Base-by-base conservation (phyloP, 345 rosid genomes). In the Syzygium aromaticum region DNA sequence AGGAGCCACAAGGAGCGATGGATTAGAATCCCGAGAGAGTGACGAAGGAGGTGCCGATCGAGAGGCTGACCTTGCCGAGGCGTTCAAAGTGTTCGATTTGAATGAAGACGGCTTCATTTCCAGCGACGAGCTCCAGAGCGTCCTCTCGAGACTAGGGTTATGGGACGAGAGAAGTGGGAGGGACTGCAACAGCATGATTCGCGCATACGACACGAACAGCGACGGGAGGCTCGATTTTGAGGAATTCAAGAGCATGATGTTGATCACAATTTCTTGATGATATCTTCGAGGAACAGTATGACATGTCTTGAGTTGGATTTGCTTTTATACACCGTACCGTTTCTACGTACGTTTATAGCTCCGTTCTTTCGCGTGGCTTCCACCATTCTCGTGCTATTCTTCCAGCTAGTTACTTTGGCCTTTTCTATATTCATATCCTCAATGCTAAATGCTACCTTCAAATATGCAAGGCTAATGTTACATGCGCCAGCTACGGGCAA, bases 201-300 rank as follows among this genome's bases (percentile, higher is more conserved):
- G 93, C 19, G 90, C 80, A 19, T 94, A 89, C 85, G 99, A 95
- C 83, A 90, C 92, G 25, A 94, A 95, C 86, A 90, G 88, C 33
- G 99, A 96, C 49, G 98, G 98, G 27, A 80, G 91, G 88, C 93
- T 96, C 51, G 99, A 96, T 91, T 94, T 95, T 64, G 90, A 95
- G 59, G 98, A 96, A 77, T 96, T 96, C 92, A 95, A 94, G 94
- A 91, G 88, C 88, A 96, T 96, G 99, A 92, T 96, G 90, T 63
- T 91, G 88, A 88, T 89, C 87, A 38, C 90, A 23, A n/a, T 73
- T 86, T 77, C 77, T 87, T 59, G 86, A 56, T 86, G 11, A 16
- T 3, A 14, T 64, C 28, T 59, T 25, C 64, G 1, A 27, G 30
- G 30, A 59, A 59, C n/a, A 5, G 46, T 43, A 2, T 4, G 64